Conservation (phyloP, 2,329 filamentous ascomycete species). For the Monosporascus ibericus region DNA sequence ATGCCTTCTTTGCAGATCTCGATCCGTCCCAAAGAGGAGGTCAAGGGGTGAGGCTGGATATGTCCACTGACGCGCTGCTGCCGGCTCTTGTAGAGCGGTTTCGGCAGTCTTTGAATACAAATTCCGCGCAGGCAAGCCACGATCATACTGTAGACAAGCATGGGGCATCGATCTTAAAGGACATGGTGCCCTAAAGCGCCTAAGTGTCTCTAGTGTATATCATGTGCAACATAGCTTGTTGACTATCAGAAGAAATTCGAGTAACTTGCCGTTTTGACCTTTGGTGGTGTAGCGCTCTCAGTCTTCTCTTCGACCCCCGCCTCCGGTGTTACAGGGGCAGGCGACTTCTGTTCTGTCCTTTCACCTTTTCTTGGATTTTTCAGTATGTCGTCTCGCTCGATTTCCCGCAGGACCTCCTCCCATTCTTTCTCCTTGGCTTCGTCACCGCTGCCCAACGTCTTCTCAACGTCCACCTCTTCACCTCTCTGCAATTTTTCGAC, state of each 20-base stretch:
- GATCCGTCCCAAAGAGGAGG: slow-evolving; percentile 44
- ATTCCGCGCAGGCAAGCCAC: slow-evolving; percentile 9
- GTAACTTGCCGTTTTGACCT: slow-evolving; percentile 24
- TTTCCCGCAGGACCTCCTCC: slow-evolving; percentile 70
- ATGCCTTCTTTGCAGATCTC: slow-evolving; percentile 59
- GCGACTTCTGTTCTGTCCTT: slow-evolving; percentile 28
- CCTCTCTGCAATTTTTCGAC: slow-evolving; percentile 64
- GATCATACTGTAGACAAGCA: slow-evolving; percentile 18
- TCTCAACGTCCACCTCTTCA: slow-evolving; percentile 80
- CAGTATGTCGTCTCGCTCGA: slow-evolving; percentile 56
- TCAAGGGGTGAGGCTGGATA: slow-evolving; percentile 49
- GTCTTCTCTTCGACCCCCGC: slow-evolving; percentile 15
- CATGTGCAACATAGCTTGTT: slow-evolving; percentile 9
- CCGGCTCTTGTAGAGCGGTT: slow-evolving; percentile 51
- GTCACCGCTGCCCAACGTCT: slow-evolving; percentile 72
- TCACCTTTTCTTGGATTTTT: slow-evolving; percentile 41
- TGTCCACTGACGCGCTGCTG: slow-evolving; percentile 51
- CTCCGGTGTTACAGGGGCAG: slow-evolving; percentile 16
- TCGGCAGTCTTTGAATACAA: slow-evolving; percentile 22
- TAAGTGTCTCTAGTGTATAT: slow-evolving; percentile 7
- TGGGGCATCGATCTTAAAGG: slow-evolving; percentile 43
- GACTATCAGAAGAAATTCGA: slow-evolving; percentile 45
- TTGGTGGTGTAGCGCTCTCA: slow-evolving; percentile 14
- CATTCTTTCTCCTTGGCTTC: slow-evolving; percentile 72
- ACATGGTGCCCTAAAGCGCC: slow-evolving; percentile 48